phyloP scores from a whole-genome alignment of 345 rosid genomes.

The Euphorbia lathyris region DNA sequence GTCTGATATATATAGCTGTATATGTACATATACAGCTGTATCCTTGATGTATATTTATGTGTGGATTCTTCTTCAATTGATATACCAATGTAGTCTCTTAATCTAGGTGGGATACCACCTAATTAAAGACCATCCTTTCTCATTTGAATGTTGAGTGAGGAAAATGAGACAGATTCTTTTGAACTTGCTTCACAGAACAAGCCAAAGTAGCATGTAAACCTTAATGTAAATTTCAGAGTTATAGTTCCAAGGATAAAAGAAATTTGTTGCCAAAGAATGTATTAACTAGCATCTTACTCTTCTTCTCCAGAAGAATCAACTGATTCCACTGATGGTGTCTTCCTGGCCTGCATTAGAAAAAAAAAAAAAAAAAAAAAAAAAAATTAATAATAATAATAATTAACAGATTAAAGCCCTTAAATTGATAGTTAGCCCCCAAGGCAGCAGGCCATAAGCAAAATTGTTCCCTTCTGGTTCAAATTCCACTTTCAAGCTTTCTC shows the following conservation, averaged over 20 bases:
- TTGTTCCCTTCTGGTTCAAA: neutral
- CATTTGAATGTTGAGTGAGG: neutral
- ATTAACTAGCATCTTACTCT: slow-evolving; percentile 61
- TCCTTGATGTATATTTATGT: too few species aligned
- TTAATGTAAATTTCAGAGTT: neutral
- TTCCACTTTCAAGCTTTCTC: neutral
- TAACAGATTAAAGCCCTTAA: neutral
- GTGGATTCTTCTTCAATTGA: too few species aligned
- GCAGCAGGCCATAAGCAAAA: neutral
- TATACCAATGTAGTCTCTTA: too few species aligned
- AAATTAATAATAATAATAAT: neutral
- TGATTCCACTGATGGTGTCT: slow-evolving; percentile 80
- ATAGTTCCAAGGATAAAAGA: slow-evolving; percentile 6
- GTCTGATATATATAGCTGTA: too few species aligned
- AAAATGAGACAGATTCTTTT: neutral
- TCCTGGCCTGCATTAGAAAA: slow-evolving; percentile 57
- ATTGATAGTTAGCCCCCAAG: neutral
- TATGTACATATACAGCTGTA: too few species aligned
- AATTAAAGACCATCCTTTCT: neutral
- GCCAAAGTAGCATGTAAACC: neutral
- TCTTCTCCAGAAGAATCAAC: slow-evolving; percentile 97
- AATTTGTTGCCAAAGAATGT: slow-evolving; percentile 5
- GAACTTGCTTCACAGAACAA: slow-evolving; percentile 6
- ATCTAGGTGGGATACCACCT: too few species aligned
- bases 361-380: slow-evolving; percentile 16